These are phyloP conservation scores for Solanum sitiens DNA, from an alignment of 257 asterid species.

Conservation along the genomic window DNA sequence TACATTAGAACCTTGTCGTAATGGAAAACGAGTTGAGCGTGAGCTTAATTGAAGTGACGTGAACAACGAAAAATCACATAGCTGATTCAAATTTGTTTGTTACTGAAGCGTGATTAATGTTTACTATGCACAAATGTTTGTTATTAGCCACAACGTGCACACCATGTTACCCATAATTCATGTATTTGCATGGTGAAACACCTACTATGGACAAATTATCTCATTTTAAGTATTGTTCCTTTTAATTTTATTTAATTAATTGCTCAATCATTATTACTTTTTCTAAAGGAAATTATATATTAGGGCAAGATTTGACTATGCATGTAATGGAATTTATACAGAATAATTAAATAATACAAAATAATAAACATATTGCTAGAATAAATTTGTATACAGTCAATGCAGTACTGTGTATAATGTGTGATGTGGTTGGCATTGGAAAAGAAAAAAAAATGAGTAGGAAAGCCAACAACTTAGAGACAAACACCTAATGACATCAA, in stretches of 20 bases:
- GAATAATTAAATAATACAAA: background rate
- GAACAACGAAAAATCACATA: background rate
- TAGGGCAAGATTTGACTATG: background rate
- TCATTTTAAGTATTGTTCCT: background rate
- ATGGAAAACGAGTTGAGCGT: background rate
- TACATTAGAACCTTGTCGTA: background rate
- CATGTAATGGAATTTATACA: background rate
- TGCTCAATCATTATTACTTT: background rate
- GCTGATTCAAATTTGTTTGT: background rate
- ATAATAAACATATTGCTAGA: background rate
- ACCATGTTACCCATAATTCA: background rate
- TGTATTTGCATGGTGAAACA: background rate
- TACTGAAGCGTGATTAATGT: background rate
- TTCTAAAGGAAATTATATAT: background rate
- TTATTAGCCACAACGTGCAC: background rate
- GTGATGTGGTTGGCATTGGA: background rate
- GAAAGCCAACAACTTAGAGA: conserved; percentile 2
- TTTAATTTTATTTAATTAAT: background rate
- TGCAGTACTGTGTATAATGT: background rate
- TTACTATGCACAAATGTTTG: background rate
- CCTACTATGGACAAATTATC: background rate
- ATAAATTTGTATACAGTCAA: background rate
- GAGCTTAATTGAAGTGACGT: background rate
- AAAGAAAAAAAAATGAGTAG: background rate
- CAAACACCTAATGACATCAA: background rate